These are phyloP conservation scores for Gracilaria caudata DNA, from an alignment of 23 red algal species.

Conservation along the genomic window DNA sequence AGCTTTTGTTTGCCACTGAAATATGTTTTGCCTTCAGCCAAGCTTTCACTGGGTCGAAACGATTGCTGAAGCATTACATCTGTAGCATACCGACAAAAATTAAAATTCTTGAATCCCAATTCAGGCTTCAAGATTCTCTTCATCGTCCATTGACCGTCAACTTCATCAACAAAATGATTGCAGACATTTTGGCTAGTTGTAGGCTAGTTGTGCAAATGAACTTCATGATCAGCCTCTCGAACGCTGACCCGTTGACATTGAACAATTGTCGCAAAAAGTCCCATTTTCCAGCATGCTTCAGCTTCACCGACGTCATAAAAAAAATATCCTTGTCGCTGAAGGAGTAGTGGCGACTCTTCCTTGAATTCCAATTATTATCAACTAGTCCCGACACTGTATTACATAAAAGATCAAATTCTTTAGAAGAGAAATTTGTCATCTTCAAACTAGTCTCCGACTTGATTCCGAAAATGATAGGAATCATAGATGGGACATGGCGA, in stretches of 20 bases:
- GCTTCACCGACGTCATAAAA: background rate
- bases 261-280: slow-evolving; percentile 4
- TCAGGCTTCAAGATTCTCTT: background rate
- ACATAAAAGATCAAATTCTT: too few relatives aligned
- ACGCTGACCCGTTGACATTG: background rate
- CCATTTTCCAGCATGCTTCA: slow-evolving; percentile 10
- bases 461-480: too few relatives aligned
- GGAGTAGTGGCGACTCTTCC: background rate
- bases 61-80: slow-evolving; percentile 14
- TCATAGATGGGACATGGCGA: too few relatives aligned
- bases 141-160: background rate
- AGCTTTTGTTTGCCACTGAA: slow-evolving; percentile 21
- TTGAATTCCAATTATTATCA: background rate
- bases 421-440: too few relatives aligned
- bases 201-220: background rate
- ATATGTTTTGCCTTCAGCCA: slow-evolving; percentile 14
- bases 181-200: too few relatives aligned
- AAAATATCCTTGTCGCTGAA: slow-evolving; percentile 24
- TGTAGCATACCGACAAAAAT: background rate
- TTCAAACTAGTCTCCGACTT: too few relatives aligned
- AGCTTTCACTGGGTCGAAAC: background rate
- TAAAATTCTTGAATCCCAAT: background rate
- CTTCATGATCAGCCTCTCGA: slow-evolving; percentile 14
- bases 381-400: too few relatives aligned
- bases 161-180: background rate